phyloP scores from a whole-genome alignment of 1,284 basidiomycete species.

The Apiotrichum mycotoxinovorans region DNA sequence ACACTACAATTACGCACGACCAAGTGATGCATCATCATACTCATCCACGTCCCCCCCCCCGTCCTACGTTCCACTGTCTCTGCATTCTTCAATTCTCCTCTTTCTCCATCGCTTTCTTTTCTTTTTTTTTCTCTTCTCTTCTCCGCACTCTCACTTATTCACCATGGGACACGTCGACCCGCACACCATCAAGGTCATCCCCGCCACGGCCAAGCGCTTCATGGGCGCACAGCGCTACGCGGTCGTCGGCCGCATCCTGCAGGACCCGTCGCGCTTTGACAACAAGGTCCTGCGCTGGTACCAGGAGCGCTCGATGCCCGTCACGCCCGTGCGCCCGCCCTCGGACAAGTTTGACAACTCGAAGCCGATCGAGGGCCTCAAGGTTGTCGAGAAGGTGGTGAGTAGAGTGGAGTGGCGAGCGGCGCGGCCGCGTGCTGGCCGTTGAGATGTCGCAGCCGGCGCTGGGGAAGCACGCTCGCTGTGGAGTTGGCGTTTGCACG shows the following conservation, averaged over 20 bases:
- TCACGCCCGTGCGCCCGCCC: slow-evolving; percentile 58
- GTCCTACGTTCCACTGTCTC: too few species aligned
- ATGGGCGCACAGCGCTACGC: slow-evolving; percentile 38
- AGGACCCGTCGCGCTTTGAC: slow-evolving; percentile 37
- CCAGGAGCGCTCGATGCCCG: slow-evolving; percentile 54
- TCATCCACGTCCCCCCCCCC: too few species aligned
- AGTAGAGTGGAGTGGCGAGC: too few species aligned
- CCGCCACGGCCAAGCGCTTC: slow-evolving; percentile 36
- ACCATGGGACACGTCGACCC: slow-evolving; percentile 24
- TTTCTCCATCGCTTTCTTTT: neutral
- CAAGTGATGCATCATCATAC: too few species aligned
- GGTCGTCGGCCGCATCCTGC: slow-evolving; percentile 40
- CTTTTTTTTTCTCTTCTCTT: neutral
- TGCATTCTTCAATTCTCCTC: too few species aligned
- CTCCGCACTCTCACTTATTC: neutral
- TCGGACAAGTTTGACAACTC: slow-evolving; percentile 19
- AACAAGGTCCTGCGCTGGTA: slow-evolving; percentile 63
- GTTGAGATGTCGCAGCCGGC: too few species aligned
- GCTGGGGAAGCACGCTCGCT: too few species aligned
- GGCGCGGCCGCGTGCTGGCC: too few species aligned
- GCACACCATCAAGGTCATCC: slow-evolving; percentile 22
- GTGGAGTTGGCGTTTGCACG: too few species aligned
- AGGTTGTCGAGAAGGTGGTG: slow-evolving; percentile 32
- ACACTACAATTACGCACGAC: too few species aligned
- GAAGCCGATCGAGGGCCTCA: slow-evolving; percentile 35